Evolutionary conservation across 2,329 filamentous ascomycete genomes (phyloP), one percentile per base, ranked within the genome.

Genomic region (Leptodontidium sp.): DNA sequence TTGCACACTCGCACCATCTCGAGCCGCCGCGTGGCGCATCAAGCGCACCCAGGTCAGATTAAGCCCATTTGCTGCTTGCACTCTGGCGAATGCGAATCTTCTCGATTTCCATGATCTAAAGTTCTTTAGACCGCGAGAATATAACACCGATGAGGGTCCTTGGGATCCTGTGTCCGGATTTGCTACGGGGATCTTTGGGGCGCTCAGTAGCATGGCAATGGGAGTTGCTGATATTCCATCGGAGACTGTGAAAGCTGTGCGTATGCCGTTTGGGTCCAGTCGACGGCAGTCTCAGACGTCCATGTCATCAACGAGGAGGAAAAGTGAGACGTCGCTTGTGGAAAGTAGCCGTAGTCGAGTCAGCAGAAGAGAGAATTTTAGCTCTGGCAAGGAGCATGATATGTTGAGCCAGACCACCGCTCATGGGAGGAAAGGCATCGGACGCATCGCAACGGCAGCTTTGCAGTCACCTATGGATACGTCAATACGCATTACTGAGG

Each of bases 161-260:
- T 89, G 87, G 75, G 93, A 96, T 72, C 93, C 93, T 0, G 87
- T 97, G 26, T 90, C 91, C 14, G 93, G 93, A 26, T 91, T 89
- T 17, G 90, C 93, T 0, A 88, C 89, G 53, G 93, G 94, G 0
- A 81, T 98, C 0, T 83, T 97, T 24, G 91, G 92, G 5, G 94
- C 94, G 17, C 84, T 96, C 57, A 90, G 91, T 35, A 91, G 87
- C 47, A 90, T 98, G 66, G 88, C 92, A 75, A 91, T 97, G 86
- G 93, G 93, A 0, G 85, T 97, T 53, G 92, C 92, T 0, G 93
- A 97, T 75, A 86, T 90, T 73, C 88, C 88, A 69, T 58, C 67
- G 68, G 53, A 70, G 58, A 38, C 57, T 59, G 29, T 66, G 45
- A 53, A 57, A 29, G 24, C 50, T n/a, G 55, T 32, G 12, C 40